Evolutionary conservation across 2,329 filamentous ascomycete genomes (phyloP).

Genomic region (Clonostachys rhizophaga): DNA sequence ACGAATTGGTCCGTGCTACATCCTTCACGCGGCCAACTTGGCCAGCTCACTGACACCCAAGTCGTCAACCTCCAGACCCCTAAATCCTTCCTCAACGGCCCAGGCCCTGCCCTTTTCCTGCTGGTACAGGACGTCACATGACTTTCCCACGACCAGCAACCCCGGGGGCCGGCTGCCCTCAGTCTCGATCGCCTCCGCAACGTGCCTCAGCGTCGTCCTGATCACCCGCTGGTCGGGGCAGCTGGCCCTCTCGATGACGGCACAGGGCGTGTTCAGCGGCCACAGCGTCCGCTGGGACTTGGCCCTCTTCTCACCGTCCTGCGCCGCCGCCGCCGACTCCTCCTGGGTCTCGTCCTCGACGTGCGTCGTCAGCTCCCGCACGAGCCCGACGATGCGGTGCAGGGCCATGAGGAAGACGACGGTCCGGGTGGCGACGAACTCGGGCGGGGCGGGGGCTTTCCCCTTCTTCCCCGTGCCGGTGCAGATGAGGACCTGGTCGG

Average conservation of each 20-base stretch:
- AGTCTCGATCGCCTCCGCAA: constrained; percentile 78
- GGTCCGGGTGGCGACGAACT: constrained; percentile 71
- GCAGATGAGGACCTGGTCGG: constrained; percentile 92
- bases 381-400: constrained; percentile 73
- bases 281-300: constrained; percentile 43
- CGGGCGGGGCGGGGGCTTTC: constrained; percentile 73
- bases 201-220: constrained; percentile 74
- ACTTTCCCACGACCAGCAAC: constrained; percentile 76
- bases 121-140: constrained; percentile 72
- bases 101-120: constrained; percentile 59
- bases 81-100: constrained; percentile 85
- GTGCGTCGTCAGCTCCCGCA: constrained; percentile 61
- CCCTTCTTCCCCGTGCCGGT: constrained; percentile 94
- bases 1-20: too few species aligned
- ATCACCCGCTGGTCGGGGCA: constrained; percentile 94
- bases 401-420: constrained; percentile 95
- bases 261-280: constrained; percentile 78
- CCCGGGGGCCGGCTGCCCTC: constrained; percentile 89
- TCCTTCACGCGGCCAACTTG: neutral
- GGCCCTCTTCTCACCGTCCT: constrained; percentile 5
- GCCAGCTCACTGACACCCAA: neutral
- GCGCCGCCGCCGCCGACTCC: constrained; percentile 9
- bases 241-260: constrained; percentile 88
- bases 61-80: constrained; percentile 56
- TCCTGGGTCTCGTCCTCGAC: constrained; percentile 22